Evolutionary conservation across 139 green algal species (phyloP), one percentile per base, ranked within the genome.

Genomic region (Nannochloris sp.): DNA sequence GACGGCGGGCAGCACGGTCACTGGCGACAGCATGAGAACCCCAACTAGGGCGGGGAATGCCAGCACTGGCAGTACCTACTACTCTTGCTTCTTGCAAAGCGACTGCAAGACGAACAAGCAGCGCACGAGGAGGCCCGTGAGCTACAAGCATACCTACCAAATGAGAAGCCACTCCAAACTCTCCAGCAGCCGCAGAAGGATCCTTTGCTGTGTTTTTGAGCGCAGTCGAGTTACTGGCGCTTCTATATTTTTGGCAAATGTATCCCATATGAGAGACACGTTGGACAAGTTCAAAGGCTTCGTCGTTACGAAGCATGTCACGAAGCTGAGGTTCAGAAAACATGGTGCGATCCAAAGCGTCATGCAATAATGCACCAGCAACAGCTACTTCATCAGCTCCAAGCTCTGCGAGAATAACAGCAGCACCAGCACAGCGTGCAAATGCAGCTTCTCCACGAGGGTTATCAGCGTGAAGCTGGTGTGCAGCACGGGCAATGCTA

Each of bases 51-150:
- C 33, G n/a, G 19, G 32, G 29, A 23, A 55, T 10, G 37, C 56
- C 5, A 19, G 42, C 42, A 58, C 61, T 54, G 88, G 27, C 10
- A 71, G 84, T 3, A 77, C 73, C 79, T 56, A 90, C 29, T 6
- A 75, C 85, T 6, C 80, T 76, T 80, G 95, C 79, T 64, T 87
- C 78, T 54, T 89, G 78, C 42, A 96, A 51, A 6, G 86, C 75
- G 55, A 90, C 84, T 2, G 87, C 87, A 4, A 97, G 88, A 60
- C 85, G 90, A 35, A 97, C 71, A 25, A 97, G 77, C 33, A 96
- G 78, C 15, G 79, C 83, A 27, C 77, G 62, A 31, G 69, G 70
- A 60, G 88, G 81, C 12, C 55, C 76, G 74, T 92, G 88, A 34
- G 81, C 66, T 15, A 95, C 56, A 38, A 96, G 65, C 78, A 93